Base-by-base conservation (phyloP, 225 moss, liverwort and hornwort species). In the Climacium dendroides region DNA sequence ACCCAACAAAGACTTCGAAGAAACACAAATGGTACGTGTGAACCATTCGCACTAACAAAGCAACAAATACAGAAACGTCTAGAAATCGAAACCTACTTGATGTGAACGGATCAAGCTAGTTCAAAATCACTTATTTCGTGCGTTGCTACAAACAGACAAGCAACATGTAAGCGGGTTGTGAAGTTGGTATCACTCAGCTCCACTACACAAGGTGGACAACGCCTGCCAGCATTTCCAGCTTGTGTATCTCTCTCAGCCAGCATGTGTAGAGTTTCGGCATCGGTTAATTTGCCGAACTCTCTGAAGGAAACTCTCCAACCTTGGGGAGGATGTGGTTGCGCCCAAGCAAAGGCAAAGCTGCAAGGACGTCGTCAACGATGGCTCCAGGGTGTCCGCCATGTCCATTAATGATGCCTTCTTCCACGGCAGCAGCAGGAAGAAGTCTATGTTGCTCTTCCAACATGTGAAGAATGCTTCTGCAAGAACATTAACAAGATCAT, bases 211-310 rank as follows among this genome's bases (percentile, higher is more conserved):
- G 78, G 29, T 55, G 54, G 55, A 37, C 62, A 45, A 72, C 23
- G 30, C 80, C 24, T 23, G 64, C 35, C 19, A 54, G 9, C 66
- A 4, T 50, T 19, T 74, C 73, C 24, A 22, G 84, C 66, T 26
- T 58, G 66, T 52, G 37, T 15, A 6, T 66, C 88, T 86, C 88
- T 91, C 90, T 91, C 88, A 88, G 90, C 86, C 83, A 79, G 1
- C 57, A 30, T 50, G 81, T 32, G 1, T 25, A 52, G 69, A 25
- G 50, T 7, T 11, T 62, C 81, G 35, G 35, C 24, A 23, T 81
- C 35, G 3, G 7, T 60, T 14, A 60, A 63, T 34, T 35, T 64
- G 55, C 78, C 10, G 45, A 15, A 34, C 15, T 39, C 12, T 35
- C 52, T 28, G 29, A 11, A 23, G 32, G 11, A 50, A 9, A 19